phyloP scores from a whole-genome alignment of 495 filamentous ascomycete species.

The Penicillium cosmopolitanum region DNA sequence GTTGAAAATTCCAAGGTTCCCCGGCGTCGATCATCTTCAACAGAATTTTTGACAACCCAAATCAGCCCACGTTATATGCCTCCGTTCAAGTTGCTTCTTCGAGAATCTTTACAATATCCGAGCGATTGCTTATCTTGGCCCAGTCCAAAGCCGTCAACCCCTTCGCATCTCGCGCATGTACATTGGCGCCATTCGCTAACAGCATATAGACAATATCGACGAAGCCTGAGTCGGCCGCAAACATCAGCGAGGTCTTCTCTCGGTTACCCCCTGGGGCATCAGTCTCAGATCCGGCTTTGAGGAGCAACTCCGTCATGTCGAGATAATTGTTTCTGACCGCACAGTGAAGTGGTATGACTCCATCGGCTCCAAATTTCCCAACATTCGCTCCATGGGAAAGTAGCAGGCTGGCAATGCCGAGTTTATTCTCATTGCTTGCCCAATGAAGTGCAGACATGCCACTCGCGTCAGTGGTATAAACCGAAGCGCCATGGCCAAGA shows the following conservation, averaged over 20 bases:
- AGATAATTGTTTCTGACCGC: constrained; percentile 38
- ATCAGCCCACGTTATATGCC: neutral
- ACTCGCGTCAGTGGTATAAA: constrained; percentile 9
- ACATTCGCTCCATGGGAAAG: constrained; percentile 21
- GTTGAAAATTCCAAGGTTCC: too few species aligned
- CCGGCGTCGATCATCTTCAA: too few species aligned
- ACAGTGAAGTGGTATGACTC: constrained; percentile 46
- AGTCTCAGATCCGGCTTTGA: constrained; percentile 26
- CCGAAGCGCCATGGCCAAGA: constrained; percentile 21
- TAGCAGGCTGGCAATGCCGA: constrained; percentile 17
- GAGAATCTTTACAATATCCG: neutral
- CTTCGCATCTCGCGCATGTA: constrained; percentile 3
- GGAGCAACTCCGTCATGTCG: constrained; percentile 26
- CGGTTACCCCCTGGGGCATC: constrained; percentile 17
- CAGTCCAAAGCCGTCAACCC: constrained; percentile 8
- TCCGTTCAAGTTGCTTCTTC: neutral
- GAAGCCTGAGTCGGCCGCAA: constrained; percentile 10
- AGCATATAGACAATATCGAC: constrained; percentile 10
- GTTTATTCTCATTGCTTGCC: constrained; percentile 13
- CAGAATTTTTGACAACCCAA: neutral
- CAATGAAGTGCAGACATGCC: constrained; percentile 17
- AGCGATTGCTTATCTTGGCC: neutral
- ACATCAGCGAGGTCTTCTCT: constrained; percentile 30
- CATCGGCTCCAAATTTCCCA: constrained; percentile 9
- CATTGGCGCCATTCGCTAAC: constrained; percentile 12